These are phyloP conservation scores for Nasturtium officinale DNA, from an alignment of 345 rosid genomes.

Conservation along the genomic window DNA sequence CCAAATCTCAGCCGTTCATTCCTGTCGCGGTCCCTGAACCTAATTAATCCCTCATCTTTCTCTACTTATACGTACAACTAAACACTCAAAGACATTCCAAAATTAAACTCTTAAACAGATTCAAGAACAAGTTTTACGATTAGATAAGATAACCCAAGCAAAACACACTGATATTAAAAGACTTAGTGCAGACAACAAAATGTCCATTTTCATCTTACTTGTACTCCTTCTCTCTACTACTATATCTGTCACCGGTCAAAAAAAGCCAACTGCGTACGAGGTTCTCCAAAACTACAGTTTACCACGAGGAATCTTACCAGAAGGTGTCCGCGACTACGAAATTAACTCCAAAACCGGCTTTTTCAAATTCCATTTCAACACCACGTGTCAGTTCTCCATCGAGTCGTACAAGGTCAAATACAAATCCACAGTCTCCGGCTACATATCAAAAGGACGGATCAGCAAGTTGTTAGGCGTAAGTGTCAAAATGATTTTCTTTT, in stretches of 20 bases:
- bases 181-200: neutral
- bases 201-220: constrained; percentile 15
- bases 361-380: constrained; percentile 48
- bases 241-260: constrained; percentile 3
- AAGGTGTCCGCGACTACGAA: constrained; percentile 59
- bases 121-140: neutral
- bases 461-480: constrained; percentile 51
- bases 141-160: neutral
- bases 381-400: constrained; percentile 52
- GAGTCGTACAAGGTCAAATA: constrained; percentile 56
- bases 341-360: constrained; percentile 53
- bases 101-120: constrained; percentile 1
- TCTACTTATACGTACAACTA: constrained; percentile 4
- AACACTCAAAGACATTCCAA: constrained; percentile 13
- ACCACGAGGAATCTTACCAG: constrained; percentile 66
- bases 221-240: constrained; percentile 12
- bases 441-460: constrained; percentile 48
- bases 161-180: neutral
- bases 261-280: constrained; percentile 47
- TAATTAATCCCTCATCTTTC: neutral
- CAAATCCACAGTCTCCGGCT: constrained; percentile 53
- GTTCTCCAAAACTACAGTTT: constrained; percentile 51
- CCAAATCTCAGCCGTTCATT: constrained; percentile 20
- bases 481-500: constrained; percentile 58
- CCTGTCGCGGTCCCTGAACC: neutral